Conservation (phyloP, 495 filamentous ascomycete genomes). For the Penicillium roqueforti region DNA sequence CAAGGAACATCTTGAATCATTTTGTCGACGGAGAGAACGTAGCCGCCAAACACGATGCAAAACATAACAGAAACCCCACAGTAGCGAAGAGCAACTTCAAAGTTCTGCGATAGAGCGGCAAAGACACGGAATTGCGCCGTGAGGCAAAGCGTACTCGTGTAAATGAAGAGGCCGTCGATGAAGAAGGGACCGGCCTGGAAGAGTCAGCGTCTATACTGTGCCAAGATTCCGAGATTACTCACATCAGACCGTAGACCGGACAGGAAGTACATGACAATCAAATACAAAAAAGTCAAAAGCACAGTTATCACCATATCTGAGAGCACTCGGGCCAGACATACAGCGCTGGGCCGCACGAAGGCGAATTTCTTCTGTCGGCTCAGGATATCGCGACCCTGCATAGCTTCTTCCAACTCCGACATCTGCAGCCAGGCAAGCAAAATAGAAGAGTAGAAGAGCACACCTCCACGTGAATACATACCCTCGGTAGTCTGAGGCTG, state of each 20-base stretch:
- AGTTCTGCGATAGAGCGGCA: slow-evolving; percentile 38
- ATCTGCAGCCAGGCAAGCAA: slow-evolving; percentile 79
- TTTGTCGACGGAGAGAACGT: slow-evolving; percentile 35
- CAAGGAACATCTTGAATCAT: slow-evolving; percentile 37
- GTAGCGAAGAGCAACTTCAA: slow-evolving; percentile 38
- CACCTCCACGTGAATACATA: slow-evolving; percentile 44
- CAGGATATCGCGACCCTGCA: slow-evolving; percentile 66
- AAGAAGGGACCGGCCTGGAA: slow-evolving; percentile 47
- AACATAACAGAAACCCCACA: slow-evolving; percentile 34
- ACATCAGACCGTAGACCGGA: slow-evolving; percentile 47
- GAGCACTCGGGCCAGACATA: slow-evolving; percentile 66
- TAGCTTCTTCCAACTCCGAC: slow-evolving; percentile 66
- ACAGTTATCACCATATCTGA: slow-evolving; percentile 64
- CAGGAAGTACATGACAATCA: slow-evolving; percentile 68
- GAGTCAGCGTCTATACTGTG: not conserved
- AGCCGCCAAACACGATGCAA: slow-evolving; percentile 36
- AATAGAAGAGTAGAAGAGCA: slow-evolving; percentile 67
- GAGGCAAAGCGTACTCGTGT: slow-evolving; percentile 50
- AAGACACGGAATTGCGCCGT: slow-evolving; percentile 44
- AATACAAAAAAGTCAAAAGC: slow-evolving; percentile 61
- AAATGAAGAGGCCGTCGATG: slow-evolving; percentile 52
- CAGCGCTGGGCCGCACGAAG: slow-evolving; percentile 74
- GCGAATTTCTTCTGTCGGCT: slow-evolving; percentile 73
- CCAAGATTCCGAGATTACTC: not conserved
- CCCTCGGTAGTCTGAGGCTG: slow-evolving; percentile 44